A percentile compares a stretch with the other conserved stretches of the same genome.
These are phyloP conservation scores for Stagonosporopsis rhizophila DNA, from an alignment of 2,329 filamentous ascomycete species.

Conservation along the genomic window DNA sequence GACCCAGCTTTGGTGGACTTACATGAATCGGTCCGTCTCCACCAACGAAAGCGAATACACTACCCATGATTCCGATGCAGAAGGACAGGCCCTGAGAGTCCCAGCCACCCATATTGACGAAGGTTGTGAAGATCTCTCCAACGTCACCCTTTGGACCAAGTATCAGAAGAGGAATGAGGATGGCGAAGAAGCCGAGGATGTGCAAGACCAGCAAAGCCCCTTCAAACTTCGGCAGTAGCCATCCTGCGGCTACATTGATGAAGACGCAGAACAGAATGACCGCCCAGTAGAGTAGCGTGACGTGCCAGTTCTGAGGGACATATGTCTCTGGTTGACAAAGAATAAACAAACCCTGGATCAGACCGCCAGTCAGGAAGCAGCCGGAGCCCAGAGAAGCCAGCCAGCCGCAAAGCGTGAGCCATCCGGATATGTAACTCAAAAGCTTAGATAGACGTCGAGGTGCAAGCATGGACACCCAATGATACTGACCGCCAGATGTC, in stretches of 20 bases:
- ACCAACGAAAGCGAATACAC: conserved; percentile 47
- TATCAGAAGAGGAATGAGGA: conserved; percentile 56
- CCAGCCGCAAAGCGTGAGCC: conserved; percentile 53
- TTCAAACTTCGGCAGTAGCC: conserved; percentile 57
- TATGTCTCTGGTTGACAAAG: conserved; percentile 50
- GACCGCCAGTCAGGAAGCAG: conserved; percentile 34
- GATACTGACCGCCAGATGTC: conserved; percentile 46
- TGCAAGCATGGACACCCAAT: conserved; percentile 51
- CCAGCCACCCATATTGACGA: conserved; percentile 56
- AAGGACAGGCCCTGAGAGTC: conserved; percentile 52
- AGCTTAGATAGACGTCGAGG: conserved; percentile 47
- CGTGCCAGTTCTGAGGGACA: conserved; percentile 55
- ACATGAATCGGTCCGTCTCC: conserved; percentile 50
- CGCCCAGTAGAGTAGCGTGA: conserved; percentile 57
- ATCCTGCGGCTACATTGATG: conserved; percentile 55
- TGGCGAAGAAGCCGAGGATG: conserved; percentile 58
- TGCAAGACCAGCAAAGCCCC: conserved; percentile 56
- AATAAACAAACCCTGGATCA: conserved; percentile 43
- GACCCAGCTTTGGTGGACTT: not conserved
- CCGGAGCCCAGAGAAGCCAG: conserved; percentile 44
- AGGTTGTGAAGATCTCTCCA: conserved; percentile 54
- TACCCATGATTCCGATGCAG: conserved; percentile 49
- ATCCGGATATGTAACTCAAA: conserved; percentile 54
- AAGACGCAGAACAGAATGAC: conserved; percentile 49
- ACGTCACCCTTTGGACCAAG: conserved; percentile 50